Evolutionary conservation across 164 flowering plant genomes (phyloP), one percentile per base, ranked within the genome.

Genomic region (Dillenia turbinata): DNA sequence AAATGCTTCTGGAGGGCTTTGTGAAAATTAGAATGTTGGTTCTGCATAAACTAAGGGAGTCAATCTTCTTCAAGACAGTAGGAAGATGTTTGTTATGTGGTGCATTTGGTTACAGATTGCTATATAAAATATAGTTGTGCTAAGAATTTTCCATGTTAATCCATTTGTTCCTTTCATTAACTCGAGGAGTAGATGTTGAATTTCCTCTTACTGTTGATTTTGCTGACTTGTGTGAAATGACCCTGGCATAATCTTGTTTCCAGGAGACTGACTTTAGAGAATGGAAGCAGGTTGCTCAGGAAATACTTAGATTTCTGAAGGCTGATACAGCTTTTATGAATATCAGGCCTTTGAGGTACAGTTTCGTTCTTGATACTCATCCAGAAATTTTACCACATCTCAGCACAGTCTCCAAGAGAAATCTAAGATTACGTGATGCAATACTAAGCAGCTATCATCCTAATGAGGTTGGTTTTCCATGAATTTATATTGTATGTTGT

Each of bases 201-300:
- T 19, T 10, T 60, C 12, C 3, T 24, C 11, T 49, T 15, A 24
- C 44, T 5, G 14, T 16, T n/a, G 9, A 9, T 17, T 17, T 51
- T 51, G 17, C 17, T 51, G 15, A n/a, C 10, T n/a, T 11, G 14
- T 2, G 17, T n/a, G 8, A 3, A n/a, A 15, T 51, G 54, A 51
- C 12, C 15, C 19, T 51, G 10, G 8, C 15, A 14, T 44, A 15
- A 51, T 71, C 51, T 71, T 66, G 40, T 71, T 69, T 83, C 68
- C 83, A 90, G 95, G 98, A 89, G 64, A 67, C 76, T 58, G 90
- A 91, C 61, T 91, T 87, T 73, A 94, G 77, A 72, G 92, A 91
- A 69, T 94, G 98, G 98, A 91, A 85, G 91, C 74, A 76, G 71
- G 90, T 88, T 67, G 76, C 86, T 71, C 89, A 83, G 72, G 98